Base-by-base conservation (phyloP, 2,329 filamentous ascomycete genomes). In the Diaporthe caulivora region DNA sequence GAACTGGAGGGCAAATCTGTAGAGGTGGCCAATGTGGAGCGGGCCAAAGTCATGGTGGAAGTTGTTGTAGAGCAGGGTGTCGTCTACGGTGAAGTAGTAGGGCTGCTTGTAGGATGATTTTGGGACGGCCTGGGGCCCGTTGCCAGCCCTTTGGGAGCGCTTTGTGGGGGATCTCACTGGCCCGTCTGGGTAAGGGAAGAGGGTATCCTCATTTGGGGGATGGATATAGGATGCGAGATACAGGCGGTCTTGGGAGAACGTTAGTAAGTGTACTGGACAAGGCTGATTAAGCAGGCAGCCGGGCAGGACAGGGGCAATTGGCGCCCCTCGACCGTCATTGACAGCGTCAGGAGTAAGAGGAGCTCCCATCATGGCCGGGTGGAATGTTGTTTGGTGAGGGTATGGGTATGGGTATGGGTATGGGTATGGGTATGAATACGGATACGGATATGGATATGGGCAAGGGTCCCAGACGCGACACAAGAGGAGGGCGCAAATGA, bases 21-120 rank as follows among this genome's bases (percentile, higher is more conserved):
- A 99, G 53, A 99, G 87, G 82, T 99, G 97, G 34, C 97, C 97
- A 78, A 99, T 97, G 86, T 99, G 97, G 74, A 99, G 88, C 80
- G 97, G 97, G 79, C 97, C 97, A 83, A 99, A 99, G 85, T 99
- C 97, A 80, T 97, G 95, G 85, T 98, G 95, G 84, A 99, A 99
- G 42, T 96, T 95, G 83, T 99, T 99, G 88, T 99, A 99, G 60
- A 98, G 89, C 57, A 99, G 91, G 53, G 88, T 93, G 81, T 97
- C 94, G 81, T 99, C 97, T 77, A 98, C 92, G 67, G 95, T 96
- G 84, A 99, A 99, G 86, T 98, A 99, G 81, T 94, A 95, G 1
- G 97, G 97, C 71, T 92, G 86, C 77, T 89, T 90, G 70, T 87
- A 84, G n/a, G 87, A 83, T 74, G 83, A 80, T 34, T 76, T 57